phyloP scores from a whole-genome alignment of 2,329 filamentous ascomycete species.

The Arthrobotrys pseudoclavata region DNA sequence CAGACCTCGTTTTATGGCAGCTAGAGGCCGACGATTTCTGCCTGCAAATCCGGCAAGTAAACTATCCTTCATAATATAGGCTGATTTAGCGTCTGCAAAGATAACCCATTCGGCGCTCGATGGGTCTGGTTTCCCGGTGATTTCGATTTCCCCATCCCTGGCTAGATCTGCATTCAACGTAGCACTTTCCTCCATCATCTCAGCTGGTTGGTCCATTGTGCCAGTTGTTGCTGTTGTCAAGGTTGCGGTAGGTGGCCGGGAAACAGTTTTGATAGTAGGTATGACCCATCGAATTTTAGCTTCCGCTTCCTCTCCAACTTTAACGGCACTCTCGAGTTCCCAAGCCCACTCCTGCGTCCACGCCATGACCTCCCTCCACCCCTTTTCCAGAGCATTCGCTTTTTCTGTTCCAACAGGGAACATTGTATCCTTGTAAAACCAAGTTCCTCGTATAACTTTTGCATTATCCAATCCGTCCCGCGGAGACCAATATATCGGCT shows the following conservation, averaged over 20 bases:
- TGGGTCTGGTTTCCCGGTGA: constrained; percentile 34
- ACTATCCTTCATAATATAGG: constrained; percentile 88
- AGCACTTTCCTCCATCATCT: constrained; percentile 30
- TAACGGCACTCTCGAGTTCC: constrained; percentile 88
- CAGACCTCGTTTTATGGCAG: constrained; percentile 85
- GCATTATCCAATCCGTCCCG: constrained; percentile 81
- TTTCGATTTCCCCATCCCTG: constrained; percentile 45
- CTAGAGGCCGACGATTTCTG: constrained; percentile 75
- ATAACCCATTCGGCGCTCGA: constrained; percentile 72
- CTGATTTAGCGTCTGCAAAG: constrained; percentile 81
- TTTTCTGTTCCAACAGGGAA: constrained; percentile 85
- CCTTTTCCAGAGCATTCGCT: constrained; percentile 92
- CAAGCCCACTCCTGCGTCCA: constrained; percentile 95
- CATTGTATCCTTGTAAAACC: constrained; percentile 98
- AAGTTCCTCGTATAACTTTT: constrained; percentile 85
- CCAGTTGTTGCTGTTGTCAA: constrained; percentile 1
- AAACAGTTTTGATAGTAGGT: constrained; percentile 43
- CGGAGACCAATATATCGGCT: constrained; percentile 97
- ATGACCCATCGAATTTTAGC: constrained; percentile 77
- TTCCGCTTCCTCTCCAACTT: constrained; percentile 89
- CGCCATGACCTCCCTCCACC: constrained; percentile 85
- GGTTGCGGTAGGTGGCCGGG: constrained; percentile 47
- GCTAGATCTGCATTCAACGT: constrained; percentile 40
- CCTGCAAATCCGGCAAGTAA: constrained; percentile 73
- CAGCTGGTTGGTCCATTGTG: background rate